Evolutionary conservation across 768 basidiomycete genomes (phyloP).

Genomic region (Boletus coccyginus): DNA sequence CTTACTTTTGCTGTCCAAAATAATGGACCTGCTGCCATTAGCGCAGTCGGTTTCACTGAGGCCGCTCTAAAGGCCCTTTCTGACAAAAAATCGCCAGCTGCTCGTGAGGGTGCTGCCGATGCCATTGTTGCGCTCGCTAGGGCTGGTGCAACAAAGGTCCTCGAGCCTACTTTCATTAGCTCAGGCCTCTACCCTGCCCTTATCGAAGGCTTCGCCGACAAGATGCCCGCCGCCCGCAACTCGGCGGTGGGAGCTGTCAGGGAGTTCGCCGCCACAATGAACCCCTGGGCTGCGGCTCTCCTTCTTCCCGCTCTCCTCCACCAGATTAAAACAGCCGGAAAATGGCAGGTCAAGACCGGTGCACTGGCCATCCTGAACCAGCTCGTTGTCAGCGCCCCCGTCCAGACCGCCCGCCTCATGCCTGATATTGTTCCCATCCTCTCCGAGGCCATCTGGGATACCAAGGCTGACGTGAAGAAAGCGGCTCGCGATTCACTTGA

Average conservation of each 20-base stretch:
- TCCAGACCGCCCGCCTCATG: slow-evolving; percentile 84
- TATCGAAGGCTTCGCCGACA: slow-evolving; percentile 92
- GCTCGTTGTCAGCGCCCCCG: slow-evolving; percentile 78
- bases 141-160: slow-evolving; percentile 70
- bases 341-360: slow-evolving; percentile 97
- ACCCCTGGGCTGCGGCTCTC: slow-evolving; percentile 83
- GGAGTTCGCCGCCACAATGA: slow-evolving; percentile 72
- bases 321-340: slow-evolving; percentile 93
- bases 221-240: slow-evolving; percentile 83
- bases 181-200: slow-evolving; percentile 85
- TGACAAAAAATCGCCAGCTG: slow-evolving; percentile 94
- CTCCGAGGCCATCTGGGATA: slow-evolving; percentile 96
- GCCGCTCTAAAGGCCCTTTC: slow-evolving; percentile 79
- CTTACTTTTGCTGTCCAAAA: slow-evolving; percentile 78
- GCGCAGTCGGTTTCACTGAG: slow-evolving; percentile 64
- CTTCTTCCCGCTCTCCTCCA: slow-evolving; percentile 86
- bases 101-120: slow-evolving; percentile 84
- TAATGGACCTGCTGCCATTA: slow-evolving; percentile 77
- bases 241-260: slow-evolving; percentile 83
- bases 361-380: slow-evolving; percentile 79
- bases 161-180: slow-evolving; percentile 86
- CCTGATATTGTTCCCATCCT: slow-evolving; percentile 95
- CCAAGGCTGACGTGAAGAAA: slow-evolving; percentile 99
- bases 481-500: slow-evolving; percentile 92
- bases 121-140: slow-evolving; percentile 65